Evolutionary conservation across 2,329 filamentous ascomycete genomes (phyloP), one percentile per base, ranked within the genome.

Genomic region (Botrytis squamosa): DNA sequence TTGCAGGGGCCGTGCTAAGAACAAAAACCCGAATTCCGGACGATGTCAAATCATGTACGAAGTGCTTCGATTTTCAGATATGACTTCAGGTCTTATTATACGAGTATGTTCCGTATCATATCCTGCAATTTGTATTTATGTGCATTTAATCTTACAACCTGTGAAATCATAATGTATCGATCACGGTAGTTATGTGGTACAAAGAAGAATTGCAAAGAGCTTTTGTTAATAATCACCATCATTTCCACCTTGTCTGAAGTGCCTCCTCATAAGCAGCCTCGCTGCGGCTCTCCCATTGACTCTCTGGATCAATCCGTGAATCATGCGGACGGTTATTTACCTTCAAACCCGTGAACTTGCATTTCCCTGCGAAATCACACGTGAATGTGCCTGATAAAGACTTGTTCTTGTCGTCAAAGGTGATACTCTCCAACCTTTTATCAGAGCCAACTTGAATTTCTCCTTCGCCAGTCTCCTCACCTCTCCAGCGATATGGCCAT

Each of bases 401-500:
- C 59, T 52, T 76, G 3, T 75, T 73, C 20, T 76, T 75, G 5
- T 74, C 70, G n/a, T 72, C 74, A 42, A 75, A 77, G 14, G 75
- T 75, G 29, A 76, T 74, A 14, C 64, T 55, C 22, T 69, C 57
- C n/a, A 74, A 64, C 8, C 20, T 38, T 57, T 60, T 33, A 52
- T 75, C 74, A 25, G 76, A 76, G 22, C 66, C 33, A 5, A 76
- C 44, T 65, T 78, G 69, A 22, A 75, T 76, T 29, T 75, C 75
- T 14, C 75, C 75, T 69, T 78, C 75, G 40, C 76, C 73, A 60
- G 73, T 77, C 36, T 78, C 77, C n/a, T 46, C 33, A 1, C 76
- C 75, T 29, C 77, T 70, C 77, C 77, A 77, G 40, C 75, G 66
- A 62, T 76, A 77, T 40, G 46, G 40, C 74, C 75, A 78, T 7